Conservation (phyloP, 805 yeast species). For the Wickerhamomyces silvicola region DNA sequence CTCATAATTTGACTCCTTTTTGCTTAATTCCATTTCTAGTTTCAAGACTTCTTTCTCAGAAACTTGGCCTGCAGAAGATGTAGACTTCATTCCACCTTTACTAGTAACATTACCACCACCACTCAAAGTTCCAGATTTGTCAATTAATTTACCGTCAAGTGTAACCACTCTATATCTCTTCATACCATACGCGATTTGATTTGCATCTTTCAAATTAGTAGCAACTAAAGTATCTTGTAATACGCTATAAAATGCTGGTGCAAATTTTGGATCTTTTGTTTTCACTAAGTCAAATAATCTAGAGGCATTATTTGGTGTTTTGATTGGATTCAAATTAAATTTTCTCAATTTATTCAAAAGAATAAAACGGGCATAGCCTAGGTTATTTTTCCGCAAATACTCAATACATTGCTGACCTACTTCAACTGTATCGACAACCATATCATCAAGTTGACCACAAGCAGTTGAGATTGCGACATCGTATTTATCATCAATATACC, state of each 20-base stretch:
- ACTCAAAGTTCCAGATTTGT: slow-evolving; percentile 89
- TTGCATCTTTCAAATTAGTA: slow-evolving; percentile 68
- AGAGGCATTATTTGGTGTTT: slow-evolving; percentile 71
- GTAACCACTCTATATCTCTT: slow-evolving; percentile 87
- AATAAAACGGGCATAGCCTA: slow-evolving; percentile 88
- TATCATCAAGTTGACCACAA: slow-evolving; percentile 82
- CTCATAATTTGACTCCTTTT: slow-evolving; percentile 49
- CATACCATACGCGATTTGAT: slow-evolving; percentile 77
- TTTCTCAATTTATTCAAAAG: slow-evolving; percentile 67
- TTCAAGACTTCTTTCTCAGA: slow-evolving; percentile 51
- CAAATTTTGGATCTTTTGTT: slow-evolving; percentile 60
- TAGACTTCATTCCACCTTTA: slow-evolving; percentile 69
- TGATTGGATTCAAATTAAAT: slow-evolving; percentile 49
- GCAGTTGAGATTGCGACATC: slow-evolving; percentile 96
- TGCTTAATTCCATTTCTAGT: slow-evolving; percentile 44
- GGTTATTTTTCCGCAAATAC: slow-evolving; percentile 68
- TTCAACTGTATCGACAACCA: slow-evolving; percentile 79
- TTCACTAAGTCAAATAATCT: slow-evolving; percentile 78
- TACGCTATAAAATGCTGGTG: slow-evolving; percentile 86
- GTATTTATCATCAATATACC: slow-evolving; percentile 80
- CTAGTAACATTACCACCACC: slow-evolving; percentile 83
- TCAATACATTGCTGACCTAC: slow-evolving; percentile 77
- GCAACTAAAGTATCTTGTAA: slow-evolving; percentile 87
- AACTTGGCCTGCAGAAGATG: slow-evolving; percentile 33
- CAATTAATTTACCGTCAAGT: slow-evolving; percentile 85